Percentiles rank a stretch among this genome's conserved stretches.
phyloP scores from a whole-genome alignment of 2,329 filamentous ascomycete species.

The Hypocreales sp. region DNA sequence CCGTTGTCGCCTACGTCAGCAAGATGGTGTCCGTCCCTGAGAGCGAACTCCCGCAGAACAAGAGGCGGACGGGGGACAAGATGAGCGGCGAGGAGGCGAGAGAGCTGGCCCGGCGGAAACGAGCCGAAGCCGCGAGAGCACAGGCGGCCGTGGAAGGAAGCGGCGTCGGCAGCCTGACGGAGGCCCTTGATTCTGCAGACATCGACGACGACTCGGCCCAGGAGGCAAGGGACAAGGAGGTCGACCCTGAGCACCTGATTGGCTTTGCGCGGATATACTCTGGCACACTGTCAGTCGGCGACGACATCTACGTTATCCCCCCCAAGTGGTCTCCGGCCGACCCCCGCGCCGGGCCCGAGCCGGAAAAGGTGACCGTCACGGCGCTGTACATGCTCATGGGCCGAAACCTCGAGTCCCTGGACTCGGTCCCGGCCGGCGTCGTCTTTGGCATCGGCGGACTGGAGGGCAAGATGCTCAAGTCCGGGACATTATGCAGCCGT shows the following conservation, averaged over 20 bases:
- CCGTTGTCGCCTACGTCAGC: constrained; percentile 87
- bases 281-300: constrained; percentile 75
- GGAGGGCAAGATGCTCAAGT: constrained; percentile 88
- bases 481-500: constrained; percentile 81
- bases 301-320: constrained; percentile 77
- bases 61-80: constrained; percentile 45
- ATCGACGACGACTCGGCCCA: constrained; percentile 37
- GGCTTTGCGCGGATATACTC: constrained; percentile 93
- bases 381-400: constrained; percentile 95
- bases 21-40: constrained; percentile 96
- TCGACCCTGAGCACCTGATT: constrained; percentile 75
- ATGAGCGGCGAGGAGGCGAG: constrained; percentile 82
- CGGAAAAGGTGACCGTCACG: constrained; percentile 70
- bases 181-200: constrained; percentile 43
- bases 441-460: constrained; percentile 91
- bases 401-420: constrained; percentile 65
- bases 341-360: constrained; percentile 55
- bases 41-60: constrained; percentile 82
- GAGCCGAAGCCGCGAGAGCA: constrained; percentile 72
- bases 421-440: constrained; percentile 78
- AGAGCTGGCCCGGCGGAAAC: constrained; percentile 74
- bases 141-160: constrained; percentile 42
- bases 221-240: constrained; percentile 37
- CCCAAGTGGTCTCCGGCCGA: constrained; percentile 83
- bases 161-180: constrained; percentile 39